Base-by-base conservation (phyloP, 306 rosid species). In the Medicago lupulina region DNA sequence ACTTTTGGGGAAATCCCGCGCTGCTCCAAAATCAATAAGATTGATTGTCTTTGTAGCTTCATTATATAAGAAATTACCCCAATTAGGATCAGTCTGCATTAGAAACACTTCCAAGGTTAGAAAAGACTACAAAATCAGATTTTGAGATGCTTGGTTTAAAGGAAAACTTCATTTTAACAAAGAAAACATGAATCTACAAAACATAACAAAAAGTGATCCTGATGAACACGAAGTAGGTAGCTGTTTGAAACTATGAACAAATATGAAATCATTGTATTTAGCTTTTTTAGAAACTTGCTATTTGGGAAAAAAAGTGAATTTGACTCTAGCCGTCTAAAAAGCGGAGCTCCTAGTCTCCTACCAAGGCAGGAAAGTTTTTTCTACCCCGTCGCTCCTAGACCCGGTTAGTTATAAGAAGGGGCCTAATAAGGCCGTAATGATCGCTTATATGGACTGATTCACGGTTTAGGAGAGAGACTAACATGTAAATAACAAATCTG, bases 1-100 rank as follows among this genome's bases (percentile, higher is more conserved):
- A 38, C 50, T 57, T 82, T 90, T 95, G 3, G 97, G 92, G 80
- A 28, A 95, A 73, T 95, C 97, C 38, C 96, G 91, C 71, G 96
- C 90, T 34, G 98, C 98, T 81, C 98, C 97, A 58, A 95, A 92
- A 83, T 95, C 98, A 41, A 92, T 92, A 73, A 95, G 93, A 80
- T 95, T 95, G 80, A 95, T 86, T 21, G 80, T 71, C 12, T 86
- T 95, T 28, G 85, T 83, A 59, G 86, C 80, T 83, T 92, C 92
- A 40, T 95, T 84, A 43, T 87, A 92, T 86, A 95, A 84, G 88
- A 95, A 95, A 84, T 95, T 95, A 64, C 97, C 83, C 98, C 98
- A 95, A 77, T 95, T 95, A 67, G 98, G 98, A 87, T 95, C 98
- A 5, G 98, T 95, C 97, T 95, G 96, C 88, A 85, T 49, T 47